These are phyloP conservation scores for Metroxylon sagu DNA, from an alignment of 176 grass and related monocot genomes.

Conservation along the genomic window DNA sequence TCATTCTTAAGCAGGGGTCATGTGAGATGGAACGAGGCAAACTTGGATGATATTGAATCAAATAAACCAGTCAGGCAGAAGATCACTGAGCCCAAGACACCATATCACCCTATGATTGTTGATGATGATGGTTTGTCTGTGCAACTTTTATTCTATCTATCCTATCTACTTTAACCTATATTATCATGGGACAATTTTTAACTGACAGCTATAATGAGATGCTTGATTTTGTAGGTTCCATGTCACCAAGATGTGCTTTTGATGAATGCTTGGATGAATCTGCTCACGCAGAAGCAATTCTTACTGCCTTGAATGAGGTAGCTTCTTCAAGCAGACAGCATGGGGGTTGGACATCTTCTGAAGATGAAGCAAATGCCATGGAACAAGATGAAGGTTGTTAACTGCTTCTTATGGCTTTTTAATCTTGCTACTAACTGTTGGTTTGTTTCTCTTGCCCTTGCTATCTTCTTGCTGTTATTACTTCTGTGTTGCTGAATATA, in stretches of 20 bases:
- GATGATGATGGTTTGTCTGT: constrained; percentile 57
- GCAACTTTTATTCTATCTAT: neutral
- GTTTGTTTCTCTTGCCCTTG: too few relatives aligned
- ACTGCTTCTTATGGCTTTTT: too few relatives aligned
- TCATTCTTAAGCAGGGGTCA: constrained; percentile 25
- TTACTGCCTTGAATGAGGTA: constrained; percentile 70
- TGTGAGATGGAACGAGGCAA: constrained; percentile 89
- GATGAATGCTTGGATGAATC: constrained; percentile 86
- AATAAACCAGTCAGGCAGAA: constrained; percentile 94
- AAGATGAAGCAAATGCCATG: constrained; percentile 61
- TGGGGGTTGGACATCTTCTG: constrained; percentile 71
- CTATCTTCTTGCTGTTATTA: too few relatives aligned
- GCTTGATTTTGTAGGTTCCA: constrained; percentile 15
- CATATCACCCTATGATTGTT: constrained; percentile 81
- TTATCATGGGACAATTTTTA: too few relatives aligned
- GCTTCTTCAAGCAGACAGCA: constrained; percentile 55
- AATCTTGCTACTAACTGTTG: too few relatives aligned
- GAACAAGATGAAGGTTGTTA: constrained; percentile 63
- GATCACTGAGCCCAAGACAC: constrained; percentile 97
- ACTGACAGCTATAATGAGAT: neutral
- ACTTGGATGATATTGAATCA: constrained; percentile 90
- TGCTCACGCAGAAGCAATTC: constrained; percentile 61
- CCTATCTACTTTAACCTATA: too few relatives aligned
- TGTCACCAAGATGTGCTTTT: constrained; percentile 51
- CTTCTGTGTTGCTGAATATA: too few relatives aligned